These are phyloP conservation scores for Saccharomycopsis lassenensis DNA, from an alignment of 805 yeast species.

Conservation along the genomic window DNA sequence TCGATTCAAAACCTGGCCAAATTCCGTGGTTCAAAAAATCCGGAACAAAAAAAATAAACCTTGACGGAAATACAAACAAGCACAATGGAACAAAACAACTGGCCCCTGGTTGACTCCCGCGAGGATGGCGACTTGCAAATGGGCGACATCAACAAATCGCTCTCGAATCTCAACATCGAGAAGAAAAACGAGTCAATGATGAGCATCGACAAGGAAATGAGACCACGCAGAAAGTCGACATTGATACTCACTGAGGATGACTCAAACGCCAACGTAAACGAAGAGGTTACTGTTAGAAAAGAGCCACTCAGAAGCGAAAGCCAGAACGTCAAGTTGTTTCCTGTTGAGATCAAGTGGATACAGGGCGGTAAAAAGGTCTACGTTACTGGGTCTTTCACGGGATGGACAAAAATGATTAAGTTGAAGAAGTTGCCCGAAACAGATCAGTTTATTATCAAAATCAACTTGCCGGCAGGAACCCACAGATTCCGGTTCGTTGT, in stretches of 20 bases:
- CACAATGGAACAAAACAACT: too few species aligned
- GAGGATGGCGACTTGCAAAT: slow-evolving; percentile 15
- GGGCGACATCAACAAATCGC: slow-evolving; percentile 9
- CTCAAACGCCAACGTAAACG: slow-evolving; percentile 10
- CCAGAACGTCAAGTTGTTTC: slow-evolving; percentile 19
- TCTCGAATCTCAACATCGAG: slow-evolving; percentile 7
- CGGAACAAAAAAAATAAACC: too few species aligned
- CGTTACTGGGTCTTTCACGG: slow-evolving; percentile 95
- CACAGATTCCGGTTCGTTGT: slow-evolving; percentile 90
- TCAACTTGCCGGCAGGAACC: slow-evolving; percentile 80
- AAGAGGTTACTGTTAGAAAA: slow-evolving; percentile 9
- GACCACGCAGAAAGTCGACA: slow-evolving; percentile 54
- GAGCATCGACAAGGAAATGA: slow-evolving; percentile 13
- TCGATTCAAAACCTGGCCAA: too few species aligned
- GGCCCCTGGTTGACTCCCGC: too few species aligned
- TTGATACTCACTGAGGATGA: slow-evolving; percentile 56
- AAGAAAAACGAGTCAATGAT: slow-evolving; percentile 13
- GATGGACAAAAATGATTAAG: slow-evolving; percentile 97
- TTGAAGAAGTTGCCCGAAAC: slow-evolving; percentile 41
- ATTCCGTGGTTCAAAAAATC: too few species aligned
- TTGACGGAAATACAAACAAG: too few species aligned
- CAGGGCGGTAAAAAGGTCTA: slow-evolving; percentile 96
- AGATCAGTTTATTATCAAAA: slow-evolving; percentile 52
- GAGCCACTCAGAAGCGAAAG: slow-evolving; percentile 2
- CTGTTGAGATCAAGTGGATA: slow-evolving; percentile 76